Evolutionary conservation across 306 rosid species (phyloP).

Genomic region (Quercus cerris): DNA sequence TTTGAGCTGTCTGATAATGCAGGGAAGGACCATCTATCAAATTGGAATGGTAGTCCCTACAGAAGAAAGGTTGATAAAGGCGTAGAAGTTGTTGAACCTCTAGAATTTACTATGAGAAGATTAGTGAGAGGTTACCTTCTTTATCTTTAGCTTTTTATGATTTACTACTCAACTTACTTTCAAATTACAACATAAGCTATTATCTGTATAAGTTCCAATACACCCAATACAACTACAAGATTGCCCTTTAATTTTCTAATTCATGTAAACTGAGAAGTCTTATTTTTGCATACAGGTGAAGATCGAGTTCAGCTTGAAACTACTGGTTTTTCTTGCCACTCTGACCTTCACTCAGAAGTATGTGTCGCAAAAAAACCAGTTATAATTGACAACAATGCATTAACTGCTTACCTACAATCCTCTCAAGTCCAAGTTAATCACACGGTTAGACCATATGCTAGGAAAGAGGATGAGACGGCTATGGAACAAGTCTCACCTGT

Average conservation of each 20-base stretch:
- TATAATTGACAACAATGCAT: constrained; percentile 4
- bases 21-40: constrained; percentile 17
- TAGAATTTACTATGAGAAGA: constrained; percentile 17
- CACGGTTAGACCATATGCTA: constrained; percentile 32
- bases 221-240: neutral
- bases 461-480: constrained; percentile 23
- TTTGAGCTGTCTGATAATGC: neutral
- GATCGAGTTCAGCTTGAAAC: constrained; percentile 21
- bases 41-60: neutral
- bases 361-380: constrained; percentile 27
- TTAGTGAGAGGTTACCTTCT: constrained; percentile 29
- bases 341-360: constrained; percentile 26
- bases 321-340: constrained; percentile 31
- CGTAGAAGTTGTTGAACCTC: constrained; percentile 5
- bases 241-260: neutral
- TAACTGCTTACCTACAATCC: constrained; percentile 18
- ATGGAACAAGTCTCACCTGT: constrained; percentile 18
- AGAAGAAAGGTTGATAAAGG: neutral
- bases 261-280: neutral
- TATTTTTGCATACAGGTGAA: constrained; percentile 1
- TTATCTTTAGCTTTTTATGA: neutral
- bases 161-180: neutral
- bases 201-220: neutral
- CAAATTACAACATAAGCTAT: neutral
- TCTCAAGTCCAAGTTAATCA: neutral